Percentiles rank a stretch among this genome's conserved stretches.
These are phyloP conservation scores for Kodamaea leandrae DNA, from an alignment of 805 yeast genomes.

Conservation along the genomic window DNA sequence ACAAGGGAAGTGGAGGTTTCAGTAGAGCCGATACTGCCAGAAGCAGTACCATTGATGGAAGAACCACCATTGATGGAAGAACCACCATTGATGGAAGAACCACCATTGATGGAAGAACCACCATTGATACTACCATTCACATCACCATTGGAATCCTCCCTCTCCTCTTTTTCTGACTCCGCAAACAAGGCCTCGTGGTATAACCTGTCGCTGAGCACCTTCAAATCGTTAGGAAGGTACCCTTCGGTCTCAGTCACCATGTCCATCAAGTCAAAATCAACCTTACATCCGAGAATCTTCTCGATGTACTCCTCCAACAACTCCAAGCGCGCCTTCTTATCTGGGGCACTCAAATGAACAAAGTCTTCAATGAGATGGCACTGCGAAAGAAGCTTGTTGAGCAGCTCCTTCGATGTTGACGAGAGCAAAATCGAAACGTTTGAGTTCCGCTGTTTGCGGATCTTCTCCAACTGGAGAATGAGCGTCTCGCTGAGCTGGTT, in stretches of 20 bases:
- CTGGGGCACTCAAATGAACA: constrained; percentile 64
- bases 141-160: background rate
- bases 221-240: constrained; percentile 78
- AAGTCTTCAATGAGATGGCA: constrained; percentile 70
- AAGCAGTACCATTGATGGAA: too few relatives aligned
- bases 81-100: too few relatives aligned
- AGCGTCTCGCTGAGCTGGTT: constrained; percentile 66
- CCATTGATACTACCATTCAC: too few relatives aligned
- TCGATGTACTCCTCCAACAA: constrained; percentile 43
- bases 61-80: too few relatives aligned
- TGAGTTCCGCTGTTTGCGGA: constrained; percentile 42
- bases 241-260: constrained; percentile 77
- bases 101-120: too few relatives aligned
- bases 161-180: constrained; percentile 1
- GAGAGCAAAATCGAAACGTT: constrained; percentile 61
- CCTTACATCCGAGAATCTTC: constrained; percentile 25
- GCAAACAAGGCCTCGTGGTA: constrained; percentile 47
- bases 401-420: constrained; percentile 58
- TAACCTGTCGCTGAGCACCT: constrained; percentile 67
- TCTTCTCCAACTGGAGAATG: constrained; percentile 40
- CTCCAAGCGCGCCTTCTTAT: constrained; percentile 53
- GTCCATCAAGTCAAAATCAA: constrained; percentile 44
- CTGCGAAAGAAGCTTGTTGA: constrained; percentile 59
- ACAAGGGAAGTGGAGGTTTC: constrained; percentile 1
- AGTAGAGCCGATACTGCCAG: background rate